These are phyloP conservation scores for Fragaria iinumae DNA, from an alignment of 306 rosid genomes.

Conservation along the genomic window DNA sequence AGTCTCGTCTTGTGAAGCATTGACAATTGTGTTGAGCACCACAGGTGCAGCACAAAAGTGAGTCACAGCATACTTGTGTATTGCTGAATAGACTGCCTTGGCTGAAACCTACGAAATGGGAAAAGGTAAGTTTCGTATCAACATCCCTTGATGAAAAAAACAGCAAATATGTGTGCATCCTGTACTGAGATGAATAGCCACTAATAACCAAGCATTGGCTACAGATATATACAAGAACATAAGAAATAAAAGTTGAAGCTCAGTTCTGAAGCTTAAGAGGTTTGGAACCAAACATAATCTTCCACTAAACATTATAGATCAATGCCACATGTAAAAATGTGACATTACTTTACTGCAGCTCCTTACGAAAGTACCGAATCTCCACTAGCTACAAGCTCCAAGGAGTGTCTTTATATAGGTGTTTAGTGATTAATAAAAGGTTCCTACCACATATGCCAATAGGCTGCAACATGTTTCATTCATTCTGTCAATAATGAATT, in stretches of 20 bases:
- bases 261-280: not conserved
- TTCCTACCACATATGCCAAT: not conserved
- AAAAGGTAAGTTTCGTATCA: not conserved
- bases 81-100: slow-evolving; percentile 69
- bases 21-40: slow-evolving; percentile 78
- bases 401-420: not conserved
- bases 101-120: slow-evolving; percentile 62
- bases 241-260: not conserved
- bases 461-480: not conserved
- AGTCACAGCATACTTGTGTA: slow-evolving; percentile 68
- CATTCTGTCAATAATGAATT: not conserved
- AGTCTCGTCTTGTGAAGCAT: slow-evolving; percentile 63
- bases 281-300: not conserved
- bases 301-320: not conserved
- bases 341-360: not conserved
- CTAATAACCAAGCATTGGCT: not conserved
- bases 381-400: not conserved
- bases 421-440: not conserved
- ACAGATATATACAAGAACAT: not conserved
- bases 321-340: not conserved
- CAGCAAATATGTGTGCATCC: not conserved
- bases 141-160: not conserved
- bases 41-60: slow-evolving; percentile 97
- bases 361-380: not conserved
- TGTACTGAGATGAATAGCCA: not conserved